Percentiles rank a stretch among this genome's conserved stretches.
phyloP scores from a whole-genome alignment of 148 eudicot species.

The Rhododendron ferrugineum region DNA sequence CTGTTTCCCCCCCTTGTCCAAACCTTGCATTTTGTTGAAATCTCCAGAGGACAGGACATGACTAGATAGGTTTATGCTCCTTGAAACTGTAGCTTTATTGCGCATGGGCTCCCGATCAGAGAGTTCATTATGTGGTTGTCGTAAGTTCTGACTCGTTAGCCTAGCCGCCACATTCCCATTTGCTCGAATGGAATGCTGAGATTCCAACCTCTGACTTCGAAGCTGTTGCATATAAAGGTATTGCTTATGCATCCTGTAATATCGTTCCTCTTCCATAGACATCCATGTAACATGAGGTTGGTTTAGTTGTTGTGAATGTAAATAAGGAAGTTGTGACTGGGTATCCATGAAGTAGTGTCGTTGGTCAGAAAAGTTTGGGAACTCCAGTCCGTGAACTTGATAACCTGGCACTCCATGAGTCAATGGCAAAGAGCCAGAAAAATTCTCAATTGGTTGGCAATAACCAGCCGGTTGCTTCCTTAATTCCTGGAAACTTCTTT shows the following conservation, averaged over 20 bases:
- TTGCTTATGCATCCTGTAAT: conserved; percentile 23
- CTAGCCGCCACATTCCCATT: conserved; percentile 14
- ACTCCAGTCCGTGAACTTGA: conserved; percentile 18
- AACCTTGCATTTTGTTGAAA: conserved; percentile 6
- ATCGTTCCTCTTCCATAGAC: conserved; percentile 20
- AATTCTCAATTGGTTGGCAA: conserved; percentile 17
- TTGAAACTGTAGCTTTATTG: conserved; percentile 13
- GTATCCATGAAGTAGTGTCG: conserved; percentile 10
- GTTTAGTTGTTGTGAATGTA: conserved; percentile 16
- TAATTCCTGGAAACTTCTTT: conserved; percentile 5
- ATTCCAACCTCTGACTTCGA: conserved; percentile 17
- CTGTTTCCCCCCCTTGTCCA: conserved; percentile 14
- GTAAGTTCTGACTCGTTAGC: conserved; percentile 9
- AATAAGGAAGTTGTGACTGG: conserved; percentile 10
- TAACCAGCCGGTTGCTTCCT: conserved; percentile 14
- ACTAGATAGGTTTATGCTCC: conserved; percentile 7
- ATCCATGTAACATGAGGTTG: conserved; percentile 21
- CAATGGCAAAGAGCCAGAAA: conserved; percentile 9
- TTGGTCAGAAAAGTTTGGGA: conserved; percentile 13
- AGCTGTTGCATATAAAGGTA: conserved; percentile 23
- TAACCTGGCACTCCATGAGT: conserved; percentile 18
- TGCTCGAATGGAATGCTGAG: conserved; percentile 15
- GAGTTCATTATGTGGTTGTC: conserved; percentile 3
- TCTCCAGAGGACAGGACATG: conserved; percentile 8
- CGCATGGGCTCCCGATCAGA: conserved; percentile 16